These are phyloP conservation scores for Aspergillus pseudotamarii DNA, from an alignment of 2,329 filamentous ascomycete genomes.

Conservation along the genomic window DNA sequence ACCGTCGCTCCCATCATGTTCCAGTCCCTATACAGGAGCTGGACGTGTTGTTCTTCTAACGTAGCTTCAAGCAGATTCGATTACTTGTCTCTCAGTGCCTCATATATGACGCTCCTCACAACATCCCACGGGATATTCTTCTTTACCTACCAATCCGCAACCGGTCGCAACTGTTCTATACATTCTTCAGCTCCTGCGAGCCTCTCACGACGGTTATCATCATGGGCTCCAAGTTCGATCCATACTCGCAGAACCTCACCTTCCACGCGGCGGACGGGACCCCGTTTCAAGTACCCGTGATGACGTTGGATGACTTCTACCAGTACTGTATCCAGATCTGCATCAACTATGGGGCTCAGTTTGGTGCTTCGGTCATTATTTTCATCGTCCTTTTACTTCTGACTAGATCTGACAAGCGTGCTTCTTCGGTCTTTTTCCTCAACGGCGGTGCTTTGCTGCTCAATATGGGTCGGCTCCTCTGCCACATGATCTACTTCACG, in stretches of 20 bases:
- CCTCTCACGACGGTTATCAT: not conserved
- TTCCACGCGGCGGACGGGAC: constrained; percentile 50
- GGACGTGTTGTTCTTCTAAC: not conserved
- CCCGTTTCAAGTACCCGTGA: constrained; percentile 45
- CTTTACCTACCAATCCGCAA: not conserved
- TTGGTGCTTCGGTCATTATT: constrained; percentile 69
- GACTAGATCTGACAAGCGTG: constrained; percentile 67
- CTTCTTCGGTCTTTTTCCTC: constrained; percentile 65
- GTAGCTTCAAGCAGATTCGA: not conserved
- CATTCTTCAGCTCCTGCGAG: not conserved
- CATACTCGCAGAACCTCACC: constrained; percentile 55
- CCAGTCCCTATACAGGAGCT: constrained; percentile 16
- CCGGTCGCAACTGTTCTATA: not conserved
- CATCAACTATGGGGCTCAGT: constrained; percentile 71
- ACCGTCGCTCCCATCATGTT: constrained; percentile 6
- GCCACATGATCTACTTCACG: constrained; percentile 57
- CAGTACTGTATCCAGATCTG: constrained; percentile 52
- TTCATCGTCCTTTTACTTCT: constrained; percentile 68
- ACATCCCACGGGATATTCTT: constrained; percentile 5
- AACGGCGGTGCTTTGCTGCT: constrained; percentile 64
- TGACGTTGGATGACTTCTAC: constrained; percentile 48
- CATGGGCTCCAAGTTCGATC: constrained; percentile 47
- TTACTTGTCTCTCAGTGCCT: too few relatives aligned
- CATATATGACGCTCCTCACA: not conserved
- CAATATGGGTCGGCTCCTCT: constrained; percentile 58